Evolutionary conservation across 176 grass and related monocot species (phyloP).

Genomic region (Areca catechu): DNA sequence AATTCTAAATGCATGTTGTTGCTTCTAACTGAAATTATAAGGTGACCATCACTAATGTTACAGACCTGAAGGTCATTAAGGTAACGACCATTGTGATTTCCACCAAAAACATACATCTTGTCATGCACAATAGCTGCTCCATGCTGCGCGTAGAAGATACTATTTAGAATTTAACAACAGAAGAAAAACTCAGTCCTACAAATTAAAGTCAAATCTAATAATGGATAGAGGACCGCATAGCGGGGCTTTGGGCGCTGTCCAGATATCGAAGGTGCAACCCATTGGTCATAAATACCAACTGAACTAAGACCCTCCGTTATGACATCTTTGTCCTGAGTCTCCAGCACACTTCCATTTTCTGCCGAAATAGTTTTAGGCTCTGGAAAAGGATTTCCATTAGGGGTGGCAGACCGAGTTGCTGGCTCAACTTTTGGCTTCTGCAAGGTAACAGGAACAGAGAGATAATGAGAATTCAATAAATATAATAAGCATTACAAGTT

Average conservation of each 20-base stretch:
- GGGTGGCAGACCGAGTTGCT: constrained; percentile 26
- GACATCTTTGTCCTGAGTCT: constrained; percentile 88
- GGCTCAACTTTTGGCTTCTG: constrained; percentile 55
- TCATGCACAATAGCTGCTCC: constrained; percentile 76
- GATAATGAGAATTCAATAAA: too few relatives aligned
- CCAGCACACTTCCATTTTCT: constrained; percentile 54
- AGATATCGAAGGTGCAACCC: constrained; percentile 58
- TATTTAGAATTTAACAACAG: constrained; percentile 17
- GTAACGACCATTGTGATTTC: constrained; percentile 95
- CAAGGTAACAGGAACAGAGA: too few relatives aligned
- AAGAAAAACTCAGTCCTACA: constrained; percentile 12
- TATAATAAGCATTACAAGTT: too few relatives aligned
- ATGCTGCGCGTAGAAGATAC: constrained; percentile 64
- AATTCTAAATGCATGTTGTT: too few relatives aligned
- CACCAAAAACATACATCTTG: constrained; percentile 95
- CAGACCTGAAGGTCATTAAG: constrained; percentile 95
- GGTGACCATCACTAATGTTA: not conserved
- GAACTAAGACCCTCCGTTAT: constrained; percentile 74
- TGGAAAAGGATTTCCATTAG: constrained; percentile 55
- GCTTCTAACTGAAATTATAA: too few relatives aligned
- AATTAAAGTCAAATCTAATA: constrained; percentile 5
- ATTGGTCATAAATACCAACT: constrained; percentile 66
- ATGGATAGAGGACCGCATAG: constrained; percentile 58
- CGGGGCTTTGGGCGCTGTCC: constrained; percentile 66
- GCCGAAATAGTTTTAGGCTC: constrained; percentile 81